Evolutionary conservation across 2,329 filamentous ascomycete species (phyloP).

Genomic region (Elsinoe necatrix): DNA sequence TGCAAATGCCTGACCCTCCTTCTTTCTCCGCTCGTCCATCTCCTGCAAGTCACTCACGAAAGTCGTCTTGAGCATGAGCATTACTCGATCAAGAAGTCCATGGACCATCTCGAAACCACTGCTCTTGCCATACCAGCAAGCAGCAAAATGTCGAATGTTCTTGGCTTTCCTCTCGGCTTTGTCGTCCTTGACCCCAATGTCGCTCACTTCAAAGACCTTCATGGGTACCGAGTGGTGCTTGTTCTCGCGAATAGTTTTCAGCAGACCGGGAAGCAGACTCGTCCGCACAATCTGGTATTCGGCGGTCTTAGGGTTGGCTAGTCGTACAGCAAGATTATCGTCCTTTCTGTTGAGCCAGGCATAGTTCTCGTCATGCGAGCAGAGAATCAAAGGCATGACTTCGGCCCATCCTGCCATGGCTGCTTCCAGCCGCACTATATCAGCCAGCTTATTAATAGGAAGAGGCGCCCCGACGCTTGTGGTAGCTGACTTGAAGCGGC

Average conservation of each 20-base stretch:
- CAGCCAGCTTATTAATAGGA: constrained; percentile 85
- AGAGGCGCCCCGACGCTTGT: constrained; percentile 80
- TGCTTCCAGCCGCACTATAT: constrained; percentile 80
- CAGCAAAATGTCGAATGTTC: constrained; percentile 94
- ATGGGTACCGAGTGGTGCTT: constrained; percentile 81
- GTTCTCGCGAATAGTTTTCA: constrained; percentile 93
- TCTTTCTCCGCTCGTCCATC: constrained; percentile 35
- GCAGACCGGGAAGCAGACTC: constrained; percentile 71
- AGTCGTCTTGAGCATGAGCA: constrained; percentile 80
- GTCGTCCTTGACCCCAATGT: constrained; percentile 85
- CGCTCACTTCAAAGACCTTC: constrained; percentile 84
- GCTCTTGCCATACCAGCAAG: constrained; percentile 87
- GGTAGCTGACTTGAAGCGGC: constrained; percentile 75
- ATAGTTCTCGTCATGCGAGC: constrained; percentile 98
- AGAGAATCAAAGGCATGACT: constrained; percentile 91
- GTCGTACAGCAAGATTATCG: constrained; percentile 70
- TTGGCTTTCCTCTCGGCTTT: constrained; percentile 72
- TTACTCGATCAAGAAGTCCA: constrained; percentile 80
- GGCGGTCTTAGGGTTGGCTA: constrained; percentile 85
- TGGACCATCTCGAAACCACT: constrained; percentile 95
- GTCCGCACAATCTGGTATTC: constrained; percentile 94
- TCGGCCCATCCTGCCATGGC: constrained; percentile 95
- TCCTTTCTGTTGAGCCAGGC: constrained; percentile 86
- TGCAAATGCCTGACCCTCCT: constrained; percentile 55
- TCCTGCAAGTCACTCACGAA: constrained; percentile 52